Evolutionary conservation across 352 stramenopile species (phyloP).

Genomic region (Elongisporangium anandrum): DNA sequence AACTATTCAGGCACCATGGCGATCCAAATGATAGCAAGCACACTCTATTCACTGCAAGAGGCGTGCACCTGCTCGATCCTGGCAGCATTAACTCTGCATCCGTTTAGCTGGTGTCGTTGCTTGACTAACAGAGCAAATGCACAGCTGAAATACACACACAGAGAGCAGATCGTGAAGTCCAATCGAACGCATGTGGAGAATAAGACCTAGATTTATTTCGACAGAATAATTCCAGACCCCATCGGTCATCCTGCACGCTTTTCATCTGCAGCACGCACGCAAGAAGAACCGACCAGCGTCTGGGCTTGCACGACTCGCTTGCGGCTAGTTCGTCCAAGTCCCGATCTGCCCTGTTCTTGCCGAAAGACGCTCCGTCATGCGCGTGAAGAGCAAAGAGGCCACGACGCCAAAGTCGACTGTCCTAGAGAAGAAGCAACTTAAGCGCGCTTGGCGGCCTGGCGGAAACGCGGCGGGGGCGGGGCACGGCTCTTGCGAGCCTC

Average conservation of each 20-base stretch:
- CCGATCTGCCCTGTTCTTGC: not conserved
- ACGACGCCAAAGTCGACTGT: not conserved
- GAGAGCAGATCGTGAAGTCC: not conserved
- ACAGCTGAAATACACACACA: too few species aligned
- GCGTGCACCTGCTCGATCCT: too few species aligned
- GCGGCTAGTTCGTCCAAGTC: not conserved
- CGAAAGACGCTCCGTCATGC: not conserved
- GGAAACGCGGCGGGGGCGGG: conserved; percentile 86
- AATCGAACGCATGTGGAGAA: not conserved
- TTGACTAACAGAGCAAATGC: too few species aligned
- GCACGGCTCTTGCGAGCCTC: conserved; percentile 92
- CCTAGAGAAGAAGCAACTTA: conserved; percentile 27
- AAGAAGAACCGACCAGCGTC: not conserved
- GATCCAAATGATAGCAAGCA: too few species aligned
- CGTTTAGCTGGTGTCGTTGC: too few species aligned
- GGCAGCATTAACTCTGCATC: too few species aligned
- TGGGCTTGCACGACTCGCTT: not conserved
- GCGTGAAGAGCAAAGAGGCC: not conserved
- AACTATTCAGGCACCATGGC: too few species aligned
- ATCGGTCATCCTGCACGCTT: not conserved
- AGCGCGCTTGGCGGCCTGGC: conserved; percentile 44
- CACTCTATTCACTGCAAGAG: too few species aligned
- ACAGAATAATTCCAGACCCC: not conserved
- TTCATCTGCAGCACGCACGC: not conserved
- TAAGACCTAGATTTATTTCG: not conserved